Conservation (phyloP, 1,139 yeast genomes). For the Debaryomycetaceae sp. region DNA sequence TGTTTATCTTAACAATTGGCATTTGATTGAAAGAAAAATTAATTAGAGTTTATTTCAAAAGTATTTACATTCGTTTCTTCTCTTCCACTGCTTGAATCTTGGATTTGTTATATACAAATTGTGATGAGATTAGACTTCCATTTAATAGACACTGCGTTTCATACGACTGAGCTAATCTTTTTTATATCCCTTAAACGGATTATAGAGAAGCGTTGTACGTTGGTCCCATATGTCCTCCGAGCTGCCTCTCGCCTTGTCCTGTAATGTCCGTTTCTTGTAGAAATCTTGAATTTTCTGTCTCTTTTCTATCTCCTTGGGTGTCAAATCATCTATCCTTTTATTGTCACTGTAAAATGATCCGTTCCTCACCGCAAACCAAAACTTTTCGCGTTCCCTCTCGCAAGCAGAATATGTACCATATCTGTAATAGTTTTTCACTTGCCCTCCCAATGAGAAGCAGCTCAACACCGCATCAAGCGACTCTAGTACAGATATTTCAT, state of each 20-base stretch:
- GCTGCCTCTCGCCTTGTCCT: slow-evolving; percentile 62
- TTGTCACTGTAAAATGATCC: slow-evolving; percentile 26
- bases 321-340: slow-evolving; percentile 32
- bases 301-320: slow-evolving; percentile 46
- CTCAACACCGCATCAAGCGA: slow-evolving; percentile 83
- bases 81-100: neutral
- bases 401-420: slow-evolving; percentile 77
- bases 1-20: neutral
- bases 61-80: neutral
- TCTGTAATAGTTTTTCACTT: slow-evolving; percentile 74
- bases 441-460: slow-evolving; percentile 90
- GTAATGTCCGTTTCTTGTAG: slow-evolving; percentile 60
- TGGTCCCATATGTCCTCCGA: slow-evolving; percentile 82
- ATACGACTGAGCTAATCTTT: neutral
- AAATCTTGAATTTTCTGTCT: slow-evolving; percentile 62
- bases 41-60: no score
- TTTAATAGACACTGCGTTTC: neutral
- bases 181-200: slow-evolving; percentile 17
- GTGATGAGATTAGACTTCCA: neutral
- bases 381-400: slow-evolving; percentile 63
- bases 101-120: neutral
- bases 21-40: neutral
- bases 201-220: slow-evolving; percentile 30
- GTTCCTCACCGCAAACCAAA: slow-evolving; percentile 75
- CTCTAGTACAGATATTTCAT: slow-evolving; percentile 47